Percentiles rank a stretch among this genome's conserved stretches.
Conservation (phyloP, 208 protist genomes). For the Lotmaria passim region DNA sequence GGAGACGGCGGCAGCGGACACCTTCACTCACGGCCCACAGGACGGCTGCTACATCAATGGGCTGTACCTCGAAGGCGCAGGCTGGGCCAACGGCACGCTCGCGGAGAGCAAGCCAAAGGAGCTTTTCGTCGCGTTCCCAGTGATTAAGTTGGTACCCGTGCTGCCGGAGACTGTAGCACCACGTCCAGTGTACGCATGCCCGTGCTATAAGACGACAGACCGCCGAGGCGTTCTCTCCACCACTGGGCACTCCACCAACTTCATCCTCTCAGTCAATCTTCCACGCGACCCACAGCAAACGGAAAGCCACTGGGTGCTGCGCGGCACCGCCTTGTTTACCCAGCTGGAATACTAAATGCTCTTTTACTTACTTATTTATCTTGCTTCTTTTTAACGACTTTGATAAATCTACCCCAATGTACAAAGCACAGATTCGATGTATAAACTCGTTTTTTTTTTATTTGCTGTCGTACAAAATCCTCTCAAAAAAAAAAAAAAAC, state of each 20-base stretch:
- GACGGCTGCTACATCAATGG: slow-evolving; percentile 92
- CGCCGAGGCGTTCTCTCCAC: slow-evolving; percentile 95
- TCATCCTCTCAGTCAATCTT: slow-evolving; percentile 94
- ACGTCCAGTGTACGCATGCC: slow-evolving; percentile 86
- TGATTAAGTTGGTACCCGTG: slow-evolving; percentile 71
- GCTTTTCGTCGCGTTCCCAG: slow-evolving; percentile 88
- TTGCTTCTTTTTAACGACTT: too few relatives aligned
- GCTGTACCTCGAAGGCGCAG: slow-evolving; percentile 91
- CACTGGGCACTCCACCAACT: slow-evolving; percentile 98
- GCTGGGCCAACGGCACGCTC: slow-evolving; percentile 80
- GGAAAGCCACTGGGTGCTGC: slow-evolving; percentile 92
- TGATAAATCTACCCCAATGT: too few relatives aligned
- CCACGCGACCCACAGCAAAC: slow-evolving; percentile 60
- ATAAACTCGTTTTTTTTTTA: too few relatives aligned
- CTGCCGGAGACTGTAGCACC: slow-evolving; percentile 59
- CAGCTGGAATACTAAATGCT: slow-evolving; percentile 79
- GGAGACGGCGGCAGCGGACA: slow-evolving; percentile 45
- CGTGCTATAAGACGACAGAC: slow-evolving; percentile 96
- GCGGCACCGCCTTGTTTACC: slow-evolving; percentile 91
- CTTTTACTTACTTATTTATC: too few relatives aligned
- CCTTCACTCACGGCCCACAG: slow-evolving; percentile 52
- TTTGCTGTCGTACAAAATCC: too few relatives aligned
- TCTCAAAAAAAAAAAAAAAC: too few relatives aligned
- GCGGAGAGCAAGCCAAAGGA: slow-evolving; percentile 92
- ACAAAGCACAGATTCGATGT: too few relatives aligned